Base-by-base conservation (phyloP, 371 early-diverging fungal genomes). In the Caulochytrium protostelioides region DNA sequence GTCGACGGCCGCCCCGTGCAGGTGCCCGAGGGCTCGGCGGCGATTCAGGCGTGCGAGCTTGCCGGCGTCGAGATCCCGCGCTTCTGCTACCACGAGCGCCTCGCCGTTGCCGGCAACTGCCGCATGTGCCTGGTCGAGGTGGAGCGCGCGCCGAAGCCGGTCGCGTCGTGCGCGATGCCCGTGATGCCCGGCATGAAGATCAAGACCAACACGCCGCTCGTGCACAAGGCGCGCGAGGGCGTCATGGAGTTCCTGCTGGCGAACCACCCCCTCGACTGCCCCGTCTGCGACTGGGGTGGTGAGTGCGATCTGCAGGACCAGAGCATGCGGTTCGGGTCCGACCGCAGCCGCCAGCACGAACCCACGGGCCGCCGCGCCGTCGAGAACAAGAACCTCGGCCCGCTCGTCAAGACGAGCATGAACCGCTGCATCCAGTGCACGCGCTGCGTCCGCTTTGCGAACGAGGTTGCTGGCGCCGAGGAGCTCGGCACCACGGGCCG, bases 391-490 rank as follows among this genome's bases (percentile, higher is more conserved):
- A 67, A 91, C 54, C 59, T 94, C 46, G 95, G 95, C 16, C 95
- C 95, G 29, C 63, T 94, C 37, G 79, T 94, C 47, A 83, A 83
- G 57, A 94, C 91, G 16, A 69, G 70, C 32, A 94, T 94, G 95
- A 94, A 80, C 24, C 76, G 95, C 42, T 94, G 95, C 68, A 94
- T 94, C 58, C 95, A 94, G 52, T 94, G 95, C 74, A 94, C 95
- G 16, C 80, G 95, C 43, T 94, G 95, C 50, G 95, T 94, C 38
- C 80, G 95, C 44, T 94, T 94, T 39, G 79, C 92, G 29, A 94
- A 87, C 62, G 95, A 94, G 58, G 78, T 94, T 27, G 95, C 92
- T 30, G 95, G 95, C 28, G 83, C 80, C 28, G 72, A 70, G 42
- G 95, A 90, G 52, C 71, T 94, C 29, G 95, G 95, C 42, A 87